Base-by-base conservation (phyloP, 441 rosid species). In the Macaranga tanarius region DNA sequence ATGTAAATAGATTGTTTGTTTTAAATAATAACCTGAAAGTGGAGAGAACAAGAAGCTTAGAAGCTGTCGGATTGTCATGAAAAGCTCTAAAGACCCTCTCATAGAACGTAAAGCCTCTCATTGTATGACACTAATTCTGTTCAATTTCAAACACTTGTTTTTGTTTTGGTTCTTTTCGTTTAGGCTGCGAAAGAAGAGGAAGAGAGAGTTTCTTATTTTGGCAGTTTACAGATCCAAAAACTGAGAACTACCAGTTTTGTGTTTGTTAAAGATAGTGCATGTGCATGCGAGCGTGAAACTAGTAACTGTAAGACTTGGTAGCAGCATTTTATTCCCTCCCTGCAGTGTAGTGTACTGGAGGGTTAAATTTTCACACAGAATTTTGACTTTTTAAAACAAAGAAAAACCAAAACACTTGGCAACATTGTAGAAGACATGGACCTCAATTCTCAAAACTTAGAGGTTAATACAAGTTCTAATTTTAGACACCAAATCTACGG, bases 61-160 rank as follows among this genome's bases (percentile, higher is more conserved):
- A 60, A 5, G 42, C 34, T 19, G 69, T 69, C 19, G 77, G 69
- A 17, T 62, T 68, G 26, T 75, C 73, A 25, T 52, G 73, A 75
- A 62, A 60, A 40, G 77, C 67, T 42, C 51, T 28, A 8, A n/a
- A 25, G n/a, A 64, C 12, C 42, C 48, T 61, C 38, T 68, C 77
- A 54, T 51, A 75, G 40, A 61, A 75, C 0, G 42, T 51, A 52
- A 52, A 75, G 25, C 77, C 77, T 68, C 48, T 75, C 77, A 68
- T 75, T 61, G 25, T 23, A 57, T 16, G 40, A 60, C 15, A 60
- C 25, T 22, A 25, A 45, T 19, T 55, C 16, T 13, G 15, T 31
- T 54, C 7, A 15, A n/a, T 3, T 28, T 1, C 12, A 6, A 15
- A 17, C 4, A 48, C 23, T 19, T 52, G 1, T 52, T 50, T 10